A percentile compares a stretch with the other conserved stretches of the same genome.
Conservation (phyloP, 306 rosid genomes). For the Acmispon strigosus region DNA sequence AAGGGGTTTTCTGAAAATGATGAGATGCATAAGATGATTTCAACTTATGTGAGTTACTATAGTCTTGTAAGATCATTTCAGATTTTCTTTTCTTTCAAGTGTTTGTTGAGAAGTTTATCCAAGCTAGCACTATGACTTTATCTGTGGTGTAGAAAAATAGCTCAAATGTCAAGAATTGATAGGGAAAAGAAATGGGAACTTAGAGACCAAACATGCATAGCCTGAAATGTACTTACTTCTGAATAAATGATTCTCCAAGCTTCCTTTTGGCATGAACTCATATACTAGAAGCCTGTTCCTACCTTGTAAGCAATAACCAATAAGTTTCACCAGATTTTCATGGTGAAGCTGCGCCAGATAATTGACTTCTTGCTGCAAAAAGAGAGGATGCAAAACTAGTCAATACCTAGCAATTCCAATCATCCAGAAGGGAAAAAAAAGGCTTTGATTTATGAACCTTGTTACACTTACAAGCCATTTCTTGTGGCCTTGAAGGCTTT, state of each 20-base stretch:
- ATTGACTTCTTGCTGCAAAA: slow-evolving; percentile 77
- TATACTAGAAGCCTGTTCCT: slow-evolving; percentile 84
- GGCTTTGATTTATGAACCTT: neutral
- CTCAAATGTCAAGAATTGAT: neutral
- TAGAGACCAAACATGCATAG: slow-evolving; percentile 9
- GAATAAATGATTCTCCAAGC: slow-evolving; percentile 85
- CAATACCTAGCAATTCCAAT: neutral
- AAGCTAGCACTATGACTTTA: neutral
- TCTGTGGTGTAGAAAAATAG: neutral
- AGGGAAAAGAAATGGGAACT: neutral
- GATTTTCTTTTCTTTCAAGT: no score
- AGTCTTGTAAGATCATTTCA: no score
- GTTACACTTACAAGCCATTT: slow-evolving; percentile 90
- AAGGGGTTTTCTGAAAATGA: no score
- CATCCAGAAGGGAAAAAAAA: neutral
- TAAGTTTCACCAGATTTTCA: slow-evolving; percentile 81
- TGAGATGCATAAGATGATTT: no score
- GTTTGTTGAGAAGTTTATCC: no score
- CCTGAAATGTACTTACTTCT: slow-evolving; percentile 62
- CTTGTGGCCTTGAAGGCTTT: slow-evolving; percentile 89
- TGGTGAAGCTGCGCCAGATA: slow-evolving; percentile 83
- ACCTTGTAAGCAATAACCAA: slow-evolving; percentile 74
- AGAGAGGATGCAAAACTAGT: slow-evolving; percentile 7
- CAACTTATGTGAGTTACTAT: no score
- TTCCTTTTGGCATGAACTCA: slow-evolving; percentile 84